Conservation (phyloP, 2,329 filamentous ascomycete genomes). For the Periconia digitata region DNA sequence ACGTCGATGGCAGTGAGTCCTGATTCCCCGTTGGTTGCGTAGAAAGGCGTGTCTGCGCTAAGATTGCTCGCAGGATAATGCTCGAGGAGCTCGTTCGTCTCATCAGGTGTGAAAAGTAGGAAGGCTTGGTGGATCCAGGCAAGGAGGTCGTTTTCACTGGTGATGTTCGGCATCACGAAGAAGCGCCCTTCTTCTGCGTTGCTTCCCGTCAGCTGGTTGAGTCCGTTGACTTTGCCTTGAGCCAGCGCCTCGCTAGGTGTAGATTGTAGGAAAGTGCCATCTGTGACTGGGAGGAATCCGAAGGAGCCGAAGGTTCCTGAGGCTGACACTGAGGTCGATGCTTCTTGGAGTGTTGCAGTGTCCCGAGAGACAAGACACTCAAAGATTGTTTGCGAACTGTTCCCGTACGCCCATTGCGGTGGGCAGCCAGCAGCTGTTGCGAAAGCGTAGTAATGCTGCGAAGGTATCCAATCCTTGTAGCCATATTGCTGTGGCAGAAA, state of each 20-base stretch:
- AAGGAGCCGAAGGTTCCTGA: conserved; percentile 45
- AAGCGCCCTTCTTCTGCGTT: conserved; percentile 55
- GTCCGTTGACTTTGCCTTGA: conserved; percentile 42
- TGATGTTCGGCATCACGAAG: conserved; percentile 50
- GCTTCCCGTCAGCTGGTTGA: conserved; percentile 42
- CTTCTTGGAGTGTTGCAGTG: conserved; percentile 41
- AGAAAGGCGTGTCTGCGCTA: conserved; percentile 21
- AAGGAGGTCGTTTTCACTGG: conserved; percentile 44
- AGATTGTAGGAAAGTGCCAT: conserved; percentile 43
- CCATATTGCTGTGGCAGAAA: conserved; percentile 59
- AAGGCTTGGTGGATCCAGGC: conserved; percentile 50
- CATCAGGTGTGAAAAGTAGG: conserved; percentile 26
- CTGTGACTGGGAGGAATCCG: conserved; percentile 50
- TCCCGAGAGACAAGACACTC: conserved; percentile 46
- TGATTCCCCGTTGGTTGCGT: conserved; percentile 32
- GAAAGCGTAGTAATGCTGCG: conserved; percentile 51
- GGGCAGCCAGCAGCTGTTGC: conserved; percentile 35
- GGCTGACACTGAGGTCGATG: conserved; percentile 37
- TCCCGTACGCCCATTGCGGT: conserved; percentile 16
- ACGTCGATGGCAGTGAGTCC: conserved; percentile 54
- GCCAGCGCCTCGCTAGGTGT: conserved; percentile 43
- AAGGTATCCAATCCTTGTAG: conserved; percentile 51
- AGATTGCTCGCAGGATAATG: conserved; percentile 41
- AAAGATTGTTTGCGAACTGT: conserved; percentile 38
- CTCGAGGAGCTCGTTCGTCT: conserved; percentile 43